phyloP scores from a whole-genome alignment of 371 early-diverging fungal genomes.

The Lichtheimia hyalospora region DNA sequence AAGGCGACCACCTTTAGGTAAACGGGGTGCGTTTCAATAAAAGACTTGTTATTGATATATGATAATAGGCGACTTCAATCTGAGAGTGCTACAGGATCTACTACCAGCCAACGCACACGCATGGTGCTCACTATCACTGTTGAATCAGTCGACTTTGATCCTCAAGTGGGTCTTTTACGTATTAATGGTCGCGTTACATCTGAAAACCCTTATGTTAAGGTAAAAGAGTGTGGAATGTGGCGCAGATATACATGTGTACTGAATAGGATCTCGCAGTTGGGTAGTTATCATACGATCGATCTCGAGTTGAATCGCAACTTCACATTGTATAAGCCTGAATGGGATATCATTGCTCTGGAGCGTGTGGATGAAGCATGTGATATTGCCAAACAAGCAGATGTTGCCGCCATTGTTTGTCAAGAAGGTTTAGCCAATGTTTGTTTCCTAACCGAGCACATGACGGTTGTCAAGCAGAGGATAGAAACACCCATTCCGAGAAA shows the following conservation, averaged over 20 bases:
- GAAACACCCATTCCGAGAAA: slow-evolving; percentile 92
- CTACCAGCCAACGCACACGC: slow-evolving; percentile 82
- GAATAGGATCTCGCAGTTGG: slow-evolving; percentile 59
- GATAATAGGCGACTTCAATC: slow-evolving; percentile 74
- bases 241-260: background rate
- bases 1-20: slow-evolving; percentile 88
- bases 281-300: slow-evolving; percentile 94
- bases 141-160: slow-evolving; percentile 89
- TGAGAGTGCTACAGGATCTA: slow-evolving; percentile 86
- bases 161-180: slow-evolving; percentile 78
- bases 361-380: slow-evolving; percentile 90
- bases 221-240: slow-evolving; percentile 19
- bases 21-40: background rate
- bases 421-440: slow-evolving; percentile 96
- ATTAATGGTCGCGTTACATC: slow-evolving; percentile 86
- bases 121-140: slow-evolving; percentile 83
- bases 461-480: slow-evolving; percentile 90
- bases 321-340: slow-evolving; percentile 84
- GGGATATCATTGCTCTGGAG: slow-evolving; percentile 92
- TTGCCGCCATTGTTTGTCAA: slow-evolving; percentile 93
- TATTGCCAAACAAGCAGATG: slow-evolving; percentile 88
- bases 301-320: slow-evolving; percentile 88
- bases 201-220: slow-evolving; percentile 91
- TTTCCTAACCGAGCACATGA: slow-evolving; percentile 92
- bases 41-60: background rate